Evolutionary conservation across 768 basidiomycete species (phyloP).

Genomic region (Rubroboletus satanas): DNA sequence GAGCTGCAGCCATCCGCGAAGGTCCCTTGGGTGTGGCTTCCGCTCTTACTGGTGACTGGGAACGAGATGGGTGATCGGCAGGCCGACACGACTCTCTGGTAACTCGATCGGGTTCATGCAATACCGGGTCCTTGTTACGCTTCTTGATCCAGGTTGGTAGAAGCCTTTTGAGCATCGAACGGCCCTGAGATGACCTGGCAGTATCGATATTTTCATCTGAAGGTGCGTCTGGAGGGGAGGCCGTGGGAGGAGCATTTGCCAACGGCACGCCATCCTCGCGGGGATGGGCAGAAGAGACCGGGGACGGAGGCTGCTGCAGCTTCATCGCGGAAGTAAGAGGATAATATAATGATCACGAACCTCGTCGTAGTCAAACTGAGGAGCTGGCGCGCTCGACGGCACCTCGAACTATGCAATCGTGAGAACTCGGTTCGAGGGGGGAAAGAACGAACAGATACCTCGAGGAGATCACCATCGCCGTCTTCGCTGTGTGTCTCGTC

Average conservation of each 20-base stretch:
- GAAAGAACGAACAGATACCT: background rate
- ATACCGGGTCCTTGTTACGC: background rate
- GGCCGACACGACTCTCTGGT: background rate
- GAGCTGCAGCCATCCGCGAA: background rate
- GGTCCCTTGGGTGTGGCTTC: background rate
- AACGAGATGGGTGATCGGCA: background rate
- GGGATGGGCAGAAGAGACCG: background rate
- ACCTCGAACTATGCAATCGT: background rate
- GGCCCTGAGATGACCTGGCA: background rate
- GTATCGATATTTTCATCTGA: background rate
- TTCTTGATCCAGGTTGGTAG: background rate
- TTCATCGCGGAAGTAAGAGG: background rate
- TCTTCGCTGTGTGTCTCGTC: background rate
- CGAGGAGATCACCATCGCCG: background rate
- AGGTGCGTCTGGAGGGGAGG: background rate
- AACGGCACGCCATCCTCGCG: background rate
- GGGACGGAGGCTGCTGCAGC: background rate
- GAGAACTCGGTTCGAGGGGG: background rate
- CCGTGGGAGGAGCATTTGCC: background rate
- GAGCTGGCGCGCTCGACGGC: background rate
- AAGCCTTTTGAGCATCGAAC: background rate
- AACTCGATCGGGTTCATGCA: background rate
- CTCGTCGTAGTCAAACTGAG: background rate
- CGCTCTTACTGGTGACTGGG: background rate
- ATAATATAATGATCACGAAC: background rate